phyloP scores from a whole-genome alignment of 306 rosid species.

The Parietaria judaica region DNA sequence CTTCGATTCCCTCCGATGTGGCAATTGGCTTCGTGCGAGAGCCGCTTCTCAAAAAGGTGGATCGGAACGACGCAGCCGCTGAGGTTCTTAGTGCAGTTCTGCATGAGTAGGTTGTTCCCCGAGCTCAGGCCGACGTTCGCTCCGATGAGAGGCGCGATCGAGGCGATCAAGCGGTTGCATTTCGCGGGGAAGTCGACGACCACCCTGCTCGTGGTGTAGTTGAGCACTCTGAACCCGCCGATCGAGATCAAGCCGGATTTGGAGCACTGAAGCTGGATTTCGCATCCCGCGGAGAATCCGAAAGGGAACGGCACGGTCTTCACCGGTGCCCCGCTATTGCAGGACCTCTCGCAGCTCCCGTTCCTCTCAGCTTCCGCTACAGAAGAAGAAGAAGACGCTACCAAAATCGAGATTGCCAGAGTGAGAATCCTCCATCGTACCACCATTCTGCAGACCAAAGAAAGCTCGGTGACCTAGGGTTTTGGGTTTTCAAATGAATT shows the following conservation, averaged over 20 bases:
- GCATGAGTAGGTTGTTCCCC: constrained; percentile 51
- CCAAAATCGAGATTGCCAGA: constrained; percentile 21
- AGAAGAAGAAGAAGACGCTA: constrained; percentile 14
- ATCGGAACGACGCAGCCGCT: constrained; percentile 38
- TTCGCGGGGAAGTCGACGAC: constrained; percentile 37
- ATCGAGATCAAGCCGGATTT: constrained; percentile 3
- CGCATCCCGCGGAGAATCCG: constrained; percentile 42
- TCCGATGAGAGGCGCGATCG: constrained; percentile 31
- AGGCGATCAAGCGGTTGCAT: constrained; percentile 35
- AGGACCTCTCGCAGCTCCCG: constrained; percentile 14
- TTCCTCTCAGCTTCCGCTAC: constrained; percentile 24
- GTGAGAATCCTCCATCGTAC: constrained; percentile 11
- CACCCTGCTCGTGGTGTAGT: constrained; percentile 39
- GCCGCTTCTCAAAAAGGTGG: constrained; percentile 20
- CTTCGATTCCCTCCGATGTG: neutral
- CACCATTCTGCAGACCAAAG: constrained; percentile 29
- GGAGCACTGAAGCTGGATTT: constrained; percentile 34
- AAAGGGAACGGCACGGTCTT: constrained; percentile 44
- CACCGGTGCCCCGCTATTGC: constrained; percentile 17
- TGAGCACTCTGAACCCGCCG: constrained; percentile 30
- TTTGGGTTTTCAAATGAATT: neutral
- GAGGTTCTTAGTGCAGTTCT: constrained; percentile 19
- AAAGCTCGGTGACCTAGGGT: neutral
- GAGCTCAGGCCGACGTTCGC: constrained; percentile 27
- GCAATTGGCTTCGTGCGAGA: constrained; percentile 17